Base-by-base conservation (phyloP, 1,284 basidiomycete species). In the Puccinia triticina region DNA sequence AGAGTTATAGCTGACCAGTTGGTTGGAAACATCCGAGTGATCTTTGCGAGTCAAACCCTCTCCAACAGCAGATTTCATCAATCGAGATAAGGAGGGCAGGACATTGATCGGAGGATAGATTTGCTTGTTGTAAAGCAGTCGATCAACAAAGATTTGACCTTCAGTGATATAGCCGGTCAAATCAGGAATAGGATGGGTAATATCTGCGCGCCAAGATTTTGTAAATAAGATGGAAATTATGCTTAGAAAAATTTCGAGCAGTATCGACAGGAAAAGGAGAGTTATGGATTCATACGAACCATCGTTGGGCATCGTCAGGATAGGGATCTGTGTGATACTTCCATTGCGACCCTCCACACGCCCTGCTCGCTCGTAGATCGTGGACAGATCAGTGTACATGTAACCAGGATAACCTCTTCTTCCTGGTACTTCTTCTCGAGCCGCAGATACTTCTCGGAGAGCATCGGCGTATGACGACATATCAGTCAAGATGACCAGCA, bases 71-170 rank as follows among this genome's bases (percentile, higher is more conserved):
- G 93, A 94, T 92, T 99, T 99, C 97, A 99, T 99, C 87, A 99
- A 89, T 89, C 97, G 95, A 85, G 96, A 98, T 85, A 99, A 90
- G 83, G 97, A 99, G 77, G 97, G 97, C 67, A 99, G 90, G 84
- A 99, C 97, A 89, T 99, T 99, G 91, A 99, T 99, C 72, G 97
- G 97, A 64, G 97, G 97, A 89, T 98, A 99, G 88, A 99, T 96
- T 88, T 98, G 96, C 86, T 94, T 90, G 89, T 96, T 95, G 90
- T 95, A 90, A 87, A 96, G 89, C 87, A 94, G 93, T 85, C 96
- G 93, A 90, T 99, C 97, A 86, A 99, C 94, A 88, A 94, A 98
- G 88, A 99, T 98, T 89, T 99, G 97, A 77, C 97, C 97, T 90
- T 98, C 90, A 66, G 96, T 98, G 88, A 99, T 99, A 89, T 99